Base-by-base conservation (phyloP, 495 filamentous ascomycete species). In the Tuber melanosporum region DNA sequence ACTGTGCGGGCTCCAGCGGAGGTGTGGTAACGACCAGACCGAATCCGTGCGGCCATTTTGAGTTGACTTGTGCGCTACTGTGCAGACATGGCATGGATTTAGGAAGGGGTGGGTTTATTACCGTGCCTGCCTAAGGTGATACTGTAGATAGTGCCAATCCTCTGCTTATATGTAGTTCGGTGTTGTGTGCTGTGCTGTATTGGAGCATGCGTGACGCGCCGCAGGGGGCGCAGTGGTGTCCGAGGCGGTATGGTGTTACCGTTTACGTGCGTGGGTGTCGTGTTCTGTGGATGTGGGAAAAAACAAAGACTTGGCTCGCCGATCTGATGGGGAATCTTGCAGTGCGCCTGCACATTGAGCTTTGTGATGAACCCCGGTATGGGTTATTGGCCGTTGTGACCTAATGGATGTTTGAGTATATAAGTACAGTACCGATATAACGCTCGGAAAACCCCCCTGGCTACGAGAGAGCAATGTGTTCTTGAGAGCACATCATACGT, bases 161-260 rank as follows among this genome's bases (percentile, higher is more conserved):
- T 20, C 17, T 22, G 10, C 2, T 3, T 46, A 46, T 0, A 32
- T 32, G 32, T 32, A 57, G 49, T 57, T 3, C 49, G 52, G 52
- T n/a, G n/a, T 62, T 62, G 20, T 62, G 10, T 62, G 52, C 52
- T 62, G 49, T 10, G 49, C 7, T n/a, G 49, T 46, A n/a, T 10
- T 14, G 22, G 22, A n/a, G 49, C n/a, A n/a, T 32, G 3, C n/a
- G 12, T 62, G 14, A 26, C 10, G 52, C 10, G n/a, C 52, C n/a
- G 52, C n/a, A 32, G 52, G n/a, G 52, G 52, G 52, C 52, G 52
- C 52, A 62, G 52, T 62, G 52, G 52, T 62, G 52, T 32, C 52
- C 52, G 52, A 32, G 52, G 8, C 7, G 22, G 20, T n/a, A 57
- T n/a, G 8, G 9, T n/a, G 47, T 20, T 52, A 22, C 47, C 47